These are phyloP conservation scores for Mortierella sp. DNA, from an alignment of 371 early-diverging fungal genomes.

Conservation along the genomic window DNA sequence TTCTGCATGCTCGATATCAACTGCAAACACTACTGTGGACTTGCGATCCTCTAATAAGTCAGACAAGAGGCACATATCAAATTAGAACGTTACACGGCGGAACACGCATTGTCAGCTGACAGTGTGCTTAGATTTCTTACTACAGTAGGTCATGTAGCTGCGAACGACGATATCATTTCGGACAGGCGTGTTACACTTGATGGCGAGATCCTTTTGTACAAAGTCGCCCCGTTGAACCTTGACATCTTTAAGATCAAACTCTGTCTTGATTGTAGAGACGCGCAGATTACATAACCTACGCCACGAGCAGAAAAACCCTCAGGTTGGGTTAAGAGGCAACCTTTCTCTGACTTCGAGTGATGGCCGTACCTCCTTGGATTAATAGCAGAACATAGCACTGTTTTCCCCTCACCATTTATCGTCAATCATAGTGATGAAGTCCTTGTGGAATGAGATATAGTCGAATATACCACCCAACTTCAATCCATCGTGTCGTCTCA, in stretches of 20 bases:
- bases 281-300: slow-evolving; percentile 74
- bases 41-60: slow-evolving; percentile 54
- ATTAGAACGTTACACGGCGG: background rate
- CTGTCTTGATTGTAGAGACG: slow-evolving; percentile 75
- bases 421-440: slow-evolving; percentile 85
- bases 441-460: slow-evolving; percentile 78
- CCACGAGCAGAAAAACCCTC: no score
- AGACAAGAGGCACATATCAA: background rate
- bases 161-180: slow-evolving; percentile 79
- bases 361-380: no score
- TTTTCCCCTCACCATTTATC: slow-evolving; percentile 72
- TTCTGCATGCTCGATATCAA: slow-evolving; percentile 80
- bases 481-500: slow-evolving; percentile 86
- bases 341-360: no score
- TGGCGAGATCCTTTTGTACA: slow-evolving; percentile 62
- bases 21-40: slow-evolving; percentile 90
- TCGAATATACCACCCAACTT: slow-evolving; percentile 78
- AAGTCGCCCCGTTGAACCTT: slow-evolving; percentile 72
- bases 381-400: background rate
- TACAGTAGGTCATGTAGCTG: slow-evolving; percentile 69
- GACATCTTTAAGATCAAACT: slow-evolving; percentile 66
- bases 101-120: no score
- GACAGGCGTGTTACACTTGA: slow-evolving; percentile 68
- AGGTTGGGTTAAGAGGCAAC: no score
- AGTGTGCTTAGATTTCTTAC: slow-evolving; percentile 23